These are phyloP conservation scores for Galerina marginata DNA, from an alignment of 768 basidiomycete species.

Conservation along the genomic window DNA sequence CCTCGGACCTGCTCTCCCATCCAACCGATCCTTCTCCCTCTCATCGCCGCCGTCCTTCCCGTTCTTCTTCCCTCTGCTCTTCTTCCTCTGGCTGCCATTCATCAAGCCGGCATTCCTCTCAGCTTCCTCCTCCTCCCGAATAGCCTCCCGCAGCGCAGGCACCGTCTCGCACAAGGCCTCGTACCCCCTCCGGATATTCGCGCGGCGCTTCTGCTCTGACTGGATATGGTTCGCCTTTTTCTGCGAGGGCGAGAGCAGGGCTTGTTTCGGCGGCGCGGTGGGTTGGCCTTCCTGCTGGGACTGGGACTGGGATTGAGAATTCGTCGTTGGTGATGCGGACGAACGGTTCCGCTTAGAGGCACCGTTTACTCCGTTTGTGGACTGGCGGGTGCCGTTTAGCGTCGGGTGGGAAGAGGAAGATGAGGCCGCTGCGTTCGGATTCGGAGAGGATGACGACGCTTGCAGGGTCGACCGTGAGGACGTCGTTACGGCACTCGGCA, in stretches of 20 bases:
- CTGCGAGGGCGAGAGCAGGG: slow-evolving; percentile 79
- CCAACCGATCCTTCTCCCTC: slow-evolving; percentile 66
- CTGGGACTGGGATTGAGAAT: neutral
- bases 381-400: slow-evolving; percentile 17
- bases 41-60: slow-evolving; percentile 44
- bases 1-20: slow-evolving; percentile 87
- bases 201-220: slow-evolving; percentile 91
- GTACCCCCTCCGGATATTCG: slow-evolving; percentile 89
- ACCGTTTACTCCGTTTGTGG: slow-evolving; percentile 20
- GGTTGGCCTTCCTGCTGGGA: slow-evolving; percentile 11
- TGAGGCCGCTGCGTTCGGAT: slow-evolving; percentile 22
- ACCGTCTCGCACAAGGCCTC: slow-evolving; percentile 86
- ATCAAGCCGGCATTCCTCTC: slow-evolving; percentile 27
- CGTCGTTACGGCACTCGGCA: slow-evolving; percentile 15
- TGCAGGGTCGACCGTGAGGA: slow-evolving; percentile 7
- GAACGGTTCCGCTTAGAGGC: slow-evolving; percentile 17
- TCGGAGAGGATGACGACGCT: slow-evolving; percentile 11
- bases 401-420: slow-evolving; percentile 18
- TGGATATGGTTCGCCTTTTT: slow-evolving; percentile 95
- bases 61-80: slow-evolving; percentile 52
- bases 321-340: slow-evolving; percentile 10
- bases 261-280: slow-evolving; percentile 35
- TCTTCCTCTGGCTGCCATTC: slow-evolving; percentile 29
- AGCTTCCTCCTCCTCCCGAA: slow-evolving; percentile 73
- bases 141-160: slow-evolving; percentile 82